Evolutionary conservation across 148 eudicot species (phyloP).

Genomic region (Camellia granthamiana): DNA sequence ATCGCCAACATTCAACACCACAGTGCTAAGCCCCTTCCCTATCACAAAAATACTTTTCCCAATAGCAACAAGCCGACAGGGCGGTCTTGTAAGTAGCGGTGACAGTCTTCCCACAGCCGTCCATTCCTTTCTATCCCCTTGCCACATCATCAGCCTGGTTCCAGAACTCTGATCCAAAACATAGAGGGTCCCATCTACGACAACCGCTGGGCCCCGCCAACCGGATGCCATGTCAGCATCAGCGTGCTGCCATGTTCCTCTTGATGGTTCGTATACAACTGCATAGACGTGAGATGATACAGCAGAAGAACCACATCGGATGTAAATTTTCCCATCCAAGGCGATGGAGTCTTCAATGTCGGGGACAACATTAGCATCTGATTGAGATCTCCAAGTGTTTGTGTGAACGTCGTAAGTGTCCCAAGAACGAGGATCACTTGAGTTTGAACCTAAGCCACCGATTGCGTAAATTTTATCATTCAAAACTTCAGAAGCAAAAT

Average conservation of each 20-base stretch:
- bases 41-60: slow-evolving; percentile 58
- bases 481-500: slow-evolving; percentile 67
- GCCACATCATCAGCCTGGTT: slow-evolving; percentile 72
- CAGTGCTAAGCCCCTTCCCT: slow-evolving; percentile 72
- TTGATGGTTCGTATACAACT: slow-evolving; percentile 60
- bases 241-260: slow-evolving; percentile 54
- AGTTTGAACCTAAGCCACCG: slow-evolving; percentile 66
- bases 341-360: slow-evolving; percentile 68
- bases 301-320: slow-evolving; percentile 51
- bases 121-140: slow-evolving; percentile 59
- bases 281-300: slow-evolving; percentile 54
- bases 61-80: slow-evolving; percentile 70
- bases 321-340: slow-evolving; percentile 58
- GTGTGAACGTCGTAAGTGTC: slow-evolving; percentile 53
- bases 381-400: slow-evolving; percentile 53
- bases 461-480: slow-evolving; percentile 71
- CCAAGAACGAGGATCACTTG: slow-evolving; percentile 65
- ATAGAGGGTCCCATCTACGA: slow-evolving; percentile 52
- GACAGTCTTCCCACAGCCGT: slow-evolving; percentile 53
- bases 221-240: slow-evolving; percentile 63
- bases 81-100: slow-evolving; percentile 56
- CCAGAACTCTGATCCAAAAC: slow-evolving; percentile 77
- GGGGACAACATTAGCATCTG: slow-evolving; percentile 53
- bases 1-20: slow-evolving; percentile 53
- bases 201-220: slow-evolving; percentile 79